Evolutionary conservation across 228 moss, liverwort and hornwort genomes (phyloP).

Genomic region (Sphagnum magellanicum): DNA sequence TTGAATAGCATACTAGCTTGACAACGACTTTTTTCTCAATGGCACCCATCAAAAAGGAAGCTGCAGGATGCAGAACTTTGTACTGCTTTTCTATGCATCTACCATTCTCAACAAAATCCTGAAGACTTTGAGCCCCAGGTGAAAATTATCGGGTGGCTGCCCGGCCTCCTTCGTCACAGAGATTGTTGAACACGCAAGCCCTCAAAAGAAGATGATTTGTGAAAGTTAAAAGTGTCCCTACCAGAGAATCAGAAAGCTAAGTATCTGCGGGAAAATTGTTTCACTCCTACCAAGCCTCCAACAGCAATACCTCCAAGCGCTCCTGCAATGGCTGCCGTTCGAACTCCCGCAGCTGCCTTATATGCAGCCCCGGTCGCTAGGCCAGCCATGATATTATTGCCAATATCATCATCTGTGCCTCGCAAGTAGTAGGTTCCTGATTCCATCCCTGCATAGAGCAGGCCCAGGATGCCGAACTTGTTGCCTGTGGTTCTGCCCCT

Average conservation of each 20-base stretch:
- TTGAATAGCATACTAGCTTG: no score
- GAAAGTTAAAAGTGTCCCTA: background rate
- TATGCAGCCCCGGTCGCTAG: constrained; percentile 68
- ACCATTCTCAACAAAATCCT: no score
- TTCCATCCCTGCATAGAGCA: constrained; percentile 80
- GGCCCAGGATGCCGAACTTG: constrained; percentile 75
- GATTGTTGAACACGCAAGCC: no score
- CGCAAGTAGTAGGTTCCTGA: constrained; percentile 59
- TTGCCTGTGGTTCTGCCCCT: constrained; percentile 65
- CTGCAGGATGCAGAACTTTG: no score
- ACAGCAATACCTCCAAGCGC: constrained; percentile 77
- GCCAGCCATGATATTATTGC: constrained; percentile 75
- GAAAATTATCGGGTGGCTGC: no score
- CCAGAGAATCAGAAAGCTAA: constrained; percentile 35
- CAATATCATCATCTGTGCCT: constrained; percentile 69
- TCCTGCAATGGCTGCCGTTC: constrained; percentile 84
- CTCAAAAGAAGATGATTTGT: no score
- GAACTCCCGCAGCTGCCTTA: constrained; percentile 83
- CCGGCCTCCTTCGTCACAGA: no score
- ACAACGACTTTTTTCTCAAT: no score
- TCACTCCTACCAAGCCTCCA: constrained; percentile 60
- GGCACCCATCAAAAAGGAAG: no score
- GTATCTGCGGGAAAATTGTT: constrained; percentile 74
- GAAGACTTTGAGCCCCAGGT: no score
- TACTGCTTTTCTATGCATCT: no score